Base-by-base conservation (phyloP, 1,139 yeast species). In the Eremothecium coryli region DNA sequence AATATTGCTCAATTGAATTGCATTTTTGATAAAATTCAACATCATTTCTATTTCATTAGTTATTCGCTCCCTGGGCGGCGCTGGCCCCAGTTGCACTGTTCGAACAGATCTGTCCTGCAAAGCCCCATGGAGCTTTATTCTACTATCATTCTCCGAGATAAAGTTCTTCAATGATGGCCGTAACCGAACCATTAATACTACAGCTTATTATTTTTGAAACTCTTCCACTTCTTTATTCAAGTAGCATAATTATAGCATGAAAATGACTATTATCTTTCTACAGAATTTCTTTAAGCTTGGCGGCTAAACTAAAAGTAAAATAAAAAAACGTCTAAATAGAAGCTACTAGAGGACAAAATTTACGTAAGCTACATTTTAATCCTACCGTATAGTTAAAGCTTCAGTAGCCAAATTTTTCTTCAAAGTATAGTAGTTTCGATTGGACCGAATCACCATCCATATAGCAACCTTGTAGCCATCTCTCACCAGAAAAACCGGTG, bases 381-480 rank as follows among this genome's bases (percentile, higher is more conserved):
- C n/a, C n/a, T n/a, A n/a, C n/a, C n/a, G n/a, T n/a, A n/a, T n/a
- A n/a, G n/a, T n/a, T n/a, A n/a, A n/a, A n/a, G 4, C 13, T 22
- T 22, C 24, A 25, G 20, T 16, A 18, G 8, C 21, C 33, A 36
- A 38, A 44, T 26, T 39, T 37, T 26, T 46, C 50, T 29, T 48
- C 52, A 28, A 50, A 37, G 14, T 60, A 60, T 49, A 82, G 65
- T 33, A 78, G 54, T 43, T 66, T 74, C n/a, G 88, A 79, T 44
- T 76, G 63, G 52, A 69, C 79, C 23, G 85, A 67, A 49, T 82
- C 93, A 9, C 76, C 75, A 51, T 82, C 93, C 13, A 80, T 62
- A 51, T 82, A 82, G 27, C 85, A 73, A 2, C 93, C 93, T 69
- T 80, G 77, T 38, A 82, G 62, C 84, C 88, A 79, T 42, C 93